Base-by-base conservation (phyloP, 2,329 filamentous ascomycete genomes). In the Penicillium sp. region DNA sequence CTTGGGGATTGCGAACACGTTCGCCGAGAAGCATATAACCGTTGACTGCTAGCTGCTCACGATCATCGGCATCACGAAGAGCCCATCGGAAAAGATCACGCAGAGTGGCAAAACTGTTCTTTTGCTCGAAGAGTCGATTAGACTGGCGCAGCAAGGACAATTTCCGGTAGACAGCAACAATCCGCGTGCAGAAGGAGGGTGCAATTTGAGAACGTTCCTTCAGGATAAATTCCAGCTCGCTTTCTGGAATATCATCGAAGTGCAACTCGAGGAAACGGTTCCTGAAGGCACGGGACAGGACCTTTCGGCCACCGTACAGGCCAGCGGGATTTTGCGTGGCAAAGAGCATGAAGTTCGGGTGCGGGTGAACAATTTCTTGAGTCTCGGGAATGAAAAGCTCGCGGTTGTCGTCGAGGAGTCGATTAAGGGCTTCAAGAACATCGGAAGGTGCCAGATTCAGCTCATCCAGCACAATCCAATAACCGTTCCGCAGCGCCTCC, bases 401-500 rank as follows among this genome's bases (percentile, higher is more conserved):
- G 57, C 94, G 83, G 65, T 99, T 99, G 69, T 99, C 94, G 66
- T 99, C 94, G 0, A 99, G 80, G 0, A 99, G 82, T 65, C 94
- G 88, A 73, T 99, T 99, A 37, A 99, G 80, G 0, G 94, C 94
- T 76, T 99, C 94, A 0, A 99, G 80, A 22, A 99, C 93, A 77
- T 99, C 94, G 0, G 93, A 97, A 0, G 95, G 94, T 0, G 95
- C 95, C 68, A 99, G 76, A 69, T 99, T 99, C 54, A 99, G 81
- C 73, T 99, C 95, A 69, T 99, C 94, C 1, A 99, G 85, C 19
- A 99, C 93, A 59, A 99, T 96, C 94, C 94, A 99, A 69, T 96
- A 90, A 10, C 94, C 94, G 70, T 95, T 87, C 43, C 93, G 84
- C 71, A 99, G 84, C 5, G 94, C 94, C 71, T 94, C 90, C 0